Evolutionary conservation across 2,329 filamentous ascomycete genomes (phyloP).

Genomic region (Neocatenulostroma microsporum): DNA sequence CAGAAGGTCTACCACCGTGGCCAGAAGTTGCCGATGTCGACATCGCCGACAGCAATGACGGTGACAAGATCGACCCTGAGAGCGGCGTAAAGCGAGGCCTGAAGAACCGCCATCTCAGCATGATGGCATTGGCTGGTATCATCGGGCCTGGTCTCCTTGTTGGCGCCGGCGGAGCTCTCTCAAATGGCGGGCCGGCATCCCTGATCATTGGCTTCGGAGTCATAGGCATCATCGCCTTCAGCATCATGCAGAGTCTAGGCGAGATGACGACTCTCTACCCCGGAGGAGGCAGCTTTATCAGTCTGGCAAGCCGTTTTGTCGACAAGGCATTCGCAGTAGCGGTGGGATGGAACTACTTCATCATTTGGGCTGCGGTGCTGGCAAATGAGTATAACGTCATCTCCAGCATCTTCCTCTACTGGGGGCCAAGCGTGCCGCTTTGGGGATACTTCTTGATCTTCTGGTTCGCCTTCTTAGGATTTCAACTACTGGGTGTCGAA

Average conservation of each 20-base stretch:
- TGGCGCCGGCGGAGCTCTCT: slow-evolving; percentile 61
- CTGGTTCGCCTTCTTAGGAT: slow-evolving; percentile 29
- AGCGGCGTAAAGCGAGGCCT: slow-evolving; percentile 61
- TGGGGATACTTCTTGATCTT: slow-evolving; percentile 36
- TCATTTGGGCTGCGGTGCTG: slow-evolving; percentile 59
- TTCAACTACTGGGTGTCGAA: slow-evolving; percentile 35
- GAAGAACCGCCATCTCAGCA: slow-evolving; percentile 59
- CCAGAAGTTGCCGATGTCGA: slow-evolving; percentile 2
- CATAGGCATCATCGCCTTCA: slow-evolving; percentile 60
- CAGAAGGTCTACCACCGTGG: slow-evolving; percentile 4
- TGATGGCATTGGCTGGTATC: slow-evolving; percentile 46
- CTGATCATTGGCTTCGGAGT: slow-evolving; percentile 65
- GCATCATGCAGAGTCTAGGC: slow-evolving; percentile 65
- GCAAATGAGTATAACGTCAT: slow-evolving; percentile 66
- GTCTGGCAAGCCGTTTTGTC: slow-evolving; percentile 61
- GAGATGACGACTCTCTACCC: slow-evolving; percentile 68
- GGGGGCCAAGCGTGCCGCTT: slow-evolving; percentile 46
- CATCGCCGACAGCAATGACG: background rate
- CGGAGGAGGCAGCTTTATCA: slow-evolving; percentile 63
- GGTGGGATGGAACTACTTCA: slow-evolving; percentile 63
- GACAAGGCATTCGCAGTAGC: slow-evolving; percentile 62
- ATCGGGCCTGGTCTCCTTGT: slow-evolving; percentile 65
- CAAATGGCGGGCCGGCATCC: slow-evolving; percentile 61
- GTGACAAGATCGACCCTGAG: slow-evolving; percentile 43
- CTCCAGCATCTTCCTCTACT: slow-evolving; percentile 58